phyloP scores from a whole-genome alignment of 345 rosid genomes.

The Corchorus olitorius region DNA sequence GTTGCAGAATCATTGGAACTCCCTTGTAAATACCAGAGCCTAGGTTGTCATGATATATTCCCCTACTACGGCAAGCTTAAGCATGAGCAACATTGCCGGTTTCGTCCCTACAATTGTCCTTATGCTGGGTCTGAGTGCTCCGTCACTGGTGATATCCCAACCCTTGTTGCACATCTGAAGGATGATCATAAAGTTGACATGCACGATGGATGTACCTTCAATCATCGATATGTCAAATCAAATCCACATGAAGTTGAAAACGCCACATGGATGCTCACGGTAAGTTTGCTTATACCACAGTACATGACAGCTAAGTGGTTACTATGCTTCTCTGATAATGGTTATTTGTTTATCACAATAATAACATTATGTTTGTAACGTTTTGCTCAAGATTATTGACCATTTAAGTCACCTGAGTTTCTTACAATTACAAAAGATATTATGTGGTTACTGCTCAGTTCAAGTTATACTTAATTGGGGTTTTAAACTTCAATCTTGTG shows the following conservation, averaged over 20 bases:
- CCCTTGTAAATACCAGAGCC: constrained; percentile 57
- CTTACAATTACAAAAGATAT: neutral
- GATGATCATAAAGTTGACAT: constrained; percentile 84
- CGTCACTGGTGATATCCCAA: constrained; percentile 57
- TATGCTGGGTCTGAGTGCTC: constrained; percentile 79
- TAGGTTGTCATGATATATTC: constrained; percentile 60
- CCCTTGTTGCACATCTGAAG: constrained; percentile 70
- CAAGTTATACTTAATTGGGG: neutral
- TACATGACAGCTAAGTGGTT: neutral
- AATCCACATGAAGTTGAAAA: constrained; percentile 83
- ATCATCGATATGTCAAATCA: constrained; percentile 80
- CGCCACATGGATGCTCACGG: constrained; percentile 83
- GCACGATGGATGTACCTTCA: constrained; percentile 81
- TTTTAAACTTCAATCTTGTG: too few species aligned
- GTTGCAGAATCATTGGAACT: constrained; percentile 62
- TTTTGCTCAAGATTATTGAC: neutral
- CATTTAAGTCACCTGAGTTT: neutral
- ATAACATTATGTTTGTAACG: neutral
- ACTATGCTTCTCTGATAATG: neutral
- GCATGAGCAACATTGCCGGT: constrained; percentile 60
- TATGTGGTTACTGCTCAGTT: neutral
- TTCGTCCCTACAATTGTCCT: constrained; percentile 71
- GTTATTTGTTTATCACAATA: neutral
- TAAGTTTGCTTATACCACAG: constrained; percentile 33
- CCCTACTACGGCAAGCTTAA: constrained; percentile 64